phyloP scores from a whole-genome alignment of 2,329 filamentous ascomycete species.

The Biscogniauxia marginata region DNA sequence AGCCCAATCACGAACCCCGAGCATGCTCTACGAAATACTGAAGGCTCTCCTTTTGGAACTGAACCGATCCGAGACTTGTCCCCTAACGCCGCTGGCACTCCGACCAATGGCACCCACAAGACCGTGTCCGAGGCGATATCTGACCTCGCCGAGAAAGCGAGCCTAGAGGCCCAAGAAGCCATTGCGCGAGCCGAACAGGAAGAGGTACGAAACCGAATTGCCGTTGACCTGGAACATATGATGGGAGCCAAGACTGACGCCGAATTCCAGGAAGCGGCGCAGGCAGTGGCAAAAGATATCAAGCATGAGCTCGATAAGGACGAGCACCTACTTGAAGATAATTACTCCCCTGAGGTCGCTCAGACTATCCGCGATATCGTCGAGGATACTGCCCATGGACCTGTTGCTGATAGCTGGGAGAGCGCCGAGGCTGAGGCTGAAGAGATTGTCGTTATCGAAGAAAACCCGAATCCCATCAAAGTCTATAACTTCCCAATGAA shows the following conservation, averaged over 20 bases:
- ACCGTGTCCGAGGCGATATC: slow-evolving; percentile 70
- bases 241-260: slow-evolving; percentile 51
- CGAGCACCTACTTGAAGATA: slow-evolving; percentile 54
- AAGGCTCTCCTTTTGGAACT: slow-evolving; percentile 30
- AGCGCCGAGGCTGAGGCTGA: slow-evolving; percentile 79
- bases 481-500: slow-evolving; percentile 97
- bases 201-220: slow-evolving; percentile 47
- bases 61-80: slow-evolving; percentile 14
- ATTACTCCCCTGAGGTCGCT: slow-evolving; percentile 50
- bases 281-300: slow-evolving; percentile 46
- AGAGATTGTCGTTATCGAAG: slow-evolving; percentile 63
- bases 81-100: slow-evolving; percentile 4
- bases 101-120: slow-evolving; percentile 35
- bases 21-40: slow-evolving; percentile 33
- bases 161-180: slow-evolving; percentile 62
- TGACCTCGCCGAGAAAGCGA: slow-evolving; percentile 56
- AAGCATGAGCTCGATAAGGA: slow-evolving; percentile 56
- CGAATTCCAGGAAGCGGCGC: slow-evolving; percentile 52
- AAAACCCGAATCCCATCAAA: slow-evolving; percentile 64
- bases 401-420: slow-evolving; percentile 86
- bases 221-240: slow-evolving; percentile 49
- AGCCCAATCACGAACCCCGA: slow-evolving; percentile 47
- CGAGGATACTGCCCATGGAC: slow-evolving; percentile 57
- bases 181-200: slow-evolving; percentile 56
- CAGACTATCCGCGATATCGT: slow-evolving; percentile 49